Evolutionary conservation across 202 grass and related monocot genomes (phyloP).

Genomic region (Schoenoplectus triqueter): DNA sequence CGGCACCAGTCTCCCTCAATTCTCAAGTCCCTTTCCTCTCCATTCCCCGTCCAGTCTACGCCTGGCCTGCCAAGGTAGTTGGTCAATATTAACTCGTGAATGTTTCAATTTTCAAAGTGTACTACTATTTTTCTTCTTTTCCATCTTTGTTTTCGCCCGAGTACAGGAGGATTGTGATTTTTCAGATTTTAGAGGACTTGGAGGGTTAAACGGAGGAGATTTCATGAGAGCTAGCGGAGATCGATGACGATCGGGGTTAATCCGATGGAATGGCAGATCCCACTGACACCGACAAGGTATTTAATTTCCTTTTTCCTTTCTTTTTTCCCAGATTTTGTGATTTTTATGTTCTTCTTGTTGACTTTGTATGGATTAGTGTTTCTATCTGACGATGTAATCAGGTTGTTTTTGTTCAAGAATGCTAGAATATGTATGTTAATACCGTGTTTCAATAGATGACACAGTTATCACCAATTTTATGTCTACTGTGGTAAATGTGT

Average conservation of each 20-base stretch:
- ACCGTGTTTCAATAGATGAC: too few relatives aligned
- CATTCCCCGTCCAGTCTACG: constrained; percentile 10
- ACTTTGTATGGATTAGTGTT: neutral
- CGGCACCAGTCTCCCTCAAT: neutral
- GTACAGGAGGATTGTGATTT: neutral
- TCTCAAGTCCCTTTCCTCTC: neutral
- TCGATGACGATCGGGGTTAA: constrained; percentile 69
- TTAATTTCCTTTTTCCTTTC: neutral
- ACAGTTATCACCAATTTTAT: neutral
- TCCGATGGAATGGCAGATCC: constrained; percentile 91
- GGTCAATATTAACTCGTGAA: constrained; percentile 31
- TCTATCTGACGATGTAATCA: neutral
- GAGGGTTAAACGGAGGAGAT: neutral
- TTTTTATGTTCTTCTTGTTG: neutral
- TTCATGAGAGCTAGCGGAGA: constrained; percentile 56
- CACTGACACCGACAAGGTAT: constrained; percentile 82
- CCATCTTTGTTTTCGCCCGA: neutral
- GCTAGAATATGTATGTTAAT: too few relatives aligned
- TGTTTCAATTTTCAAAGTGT: constrained; percentile 19
- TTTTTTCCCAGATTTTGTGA: neutral
- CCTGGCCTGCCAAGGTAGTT: too few relatives aligned
- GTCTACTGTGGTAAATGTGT: constrained; percentile 1
- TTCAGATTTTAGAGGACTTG: constrained; percentile 4
- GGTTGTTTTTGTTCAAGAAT: too few relatives aligned
- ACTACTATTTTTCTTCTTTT: neutral